Percentiles rank a stretch among this genome's conserved stretches.
Evolutionary conservation across 176 grass and related monocot genomes (phyloP).

Genomic region (Raddia distichophylla): DNA sequence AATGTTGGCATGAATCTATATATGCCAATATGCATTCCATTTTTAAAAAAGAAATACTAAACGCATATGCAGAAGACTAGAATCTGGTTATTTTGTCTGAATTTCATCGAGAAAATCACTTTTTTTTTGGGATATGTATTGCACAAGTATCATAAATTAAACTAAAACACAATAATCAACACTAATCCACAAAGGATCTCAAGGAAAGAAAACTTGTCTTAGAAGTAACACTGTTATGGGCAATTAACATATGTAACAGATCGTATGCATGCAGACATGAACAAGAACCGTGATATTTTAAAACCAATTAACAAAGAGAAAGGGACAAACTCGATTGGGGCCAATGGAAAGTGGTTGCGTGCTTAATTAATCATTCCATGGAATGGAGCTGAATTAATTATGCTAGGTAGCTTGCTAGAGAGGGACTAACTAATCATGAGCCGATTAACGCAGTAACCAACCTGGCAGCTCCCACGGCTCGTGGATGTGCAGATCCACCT

Average conservation of each 20-base stretch:
- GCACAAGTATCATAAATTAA: neutral
- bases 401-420: constrained; percentile 32
- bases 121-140: neutral
- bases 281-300: neutral
- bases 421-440: neutral
- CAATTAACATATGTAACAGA: neutral
- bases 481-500: constrained; percentile 74
- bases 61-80: no score
- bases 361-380: constrained; percentile 31
- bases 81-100: neutral
- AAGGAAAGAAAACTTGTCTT: neutral
- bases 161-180: neutral
- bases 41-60: no score
- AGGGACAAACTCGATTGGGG: neutral
- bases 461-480: constrained; percentile 87
- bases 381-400: neutral
- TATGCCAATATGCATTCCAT: no score
- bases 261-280: neutral
- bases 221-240: neutral
- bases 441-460: constrained; percentile 21
- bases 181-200: neutral
- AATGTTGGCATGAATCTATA: no score
- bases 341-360: constrained; percentile 36
- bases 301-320: constrained; percentile 13
- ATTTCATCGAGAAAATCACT: neutral